Base-by-base conservation (phyloP, 2,329 filamentous ascomycete species). In the Penicillium concentricum region DNA sequence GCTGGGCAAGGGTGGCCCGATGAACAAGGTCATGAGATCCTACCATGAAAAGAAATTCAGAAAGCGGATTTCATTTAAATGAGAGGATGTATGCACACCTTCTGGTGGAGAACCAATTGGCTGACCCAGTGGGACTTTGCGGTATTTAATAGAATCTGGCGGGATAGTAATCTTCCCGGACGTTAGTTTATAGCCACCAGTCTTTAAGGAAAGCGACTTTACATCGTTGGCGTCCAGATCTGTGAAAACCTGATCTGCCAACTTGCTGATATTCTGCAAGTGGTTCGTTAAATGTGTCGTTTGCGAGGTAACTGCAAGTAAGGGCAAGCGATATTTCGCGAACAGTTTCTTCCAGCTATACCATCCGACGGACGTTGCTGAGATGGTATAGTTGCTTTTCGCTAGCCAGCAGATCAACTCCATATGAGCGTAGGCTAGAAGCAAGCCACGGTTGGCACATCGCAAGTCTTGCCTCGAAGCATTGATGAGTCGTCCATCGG, bases 401-500 rank as follows among this genome's bases (percentile, higher is more conserved):
- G 32, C 41, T 7, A 62, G 35, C 52, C 52, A 61, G 10, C 50
- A 49, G 37, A 61, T 18, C 9, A 61, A 30, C 30, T 61, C 58
- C 42, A 62, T 56, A 34, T 62, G 60, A 1, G 54, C 38, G 22
- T 59, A 55, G 16, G 60, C 56, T 10, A 62, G 39, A 26, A 62
- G 54, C 16, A 61, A 24, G 15, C 52, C 60, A 37, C 49, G 58
- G n/a, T 59, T 53, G 24, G 46, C 32, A 32, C 55, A 61, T 16
- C 44, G 48, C 3, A 38, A 7, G 10, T 56, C 24, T 28, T 53
- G 38, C 28, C 53, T 52, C 22, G 60, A 41, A 8, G 60, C 52
- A 37, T 59, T 50, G 8, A 62, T 56, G 8, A 62, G 56, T 30
- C 22, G 26, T 6, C 53, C 61, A 52, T 67, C 64, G 6, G 53